These are phyloP conservation scores for Ceratocystis colombiana DNA, from an alignment of 2,329 filamentous ascomycete genomes.

Conservation along the genomic window DNA sequence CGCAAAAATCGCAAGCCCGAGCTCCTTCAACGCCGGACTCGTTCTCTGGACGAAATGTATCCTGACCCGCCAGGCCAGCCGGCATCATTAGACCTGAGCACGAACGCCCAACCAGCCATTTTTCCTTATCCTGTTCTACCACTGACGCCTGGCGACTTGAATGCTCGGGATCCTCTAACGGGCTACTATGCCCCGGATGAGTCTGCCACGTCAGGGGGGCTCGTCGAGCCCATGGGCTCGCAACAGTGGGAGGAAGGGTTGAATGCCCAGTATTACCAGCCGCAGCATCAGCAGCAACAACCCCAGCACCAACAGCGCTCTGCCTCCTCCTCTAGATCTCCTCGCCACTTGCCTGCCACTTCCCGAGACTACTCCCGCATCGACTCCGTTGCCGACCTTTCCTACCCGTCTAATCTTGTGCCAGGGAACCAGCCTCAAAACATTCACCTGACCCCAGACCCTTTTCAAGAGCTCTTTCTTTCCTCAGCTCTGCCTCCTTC, in stretches of 20 bases:
- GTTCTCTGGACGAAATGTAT: conserved; percentile 38
- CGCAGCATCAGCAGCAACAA: neutral
- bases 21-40: conserved; percentile 24
- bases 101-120: neutral
- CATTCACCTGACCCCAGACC: neutral
- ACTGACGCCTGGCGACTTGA: conserved; percentile 22
- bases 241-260: neutral
- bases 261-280: neutral
- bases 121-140: conserved; percentile 19
- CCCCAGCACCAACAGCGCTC: neutral
- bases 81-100: conserved; percentile 14
- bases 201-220: neutral
- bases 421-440: neutral
- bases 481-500: neutral
- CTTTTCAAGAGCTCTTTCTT: neutral
- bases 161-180: conserved; percentile 22
- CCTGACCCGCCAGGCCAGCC: conserved; percentile 27
- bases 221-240: neutral
- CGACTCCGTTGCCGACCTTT: neutral
- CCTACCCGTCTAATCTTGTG: conserved; percentile 1
- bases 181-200: conserved; percentile 16
- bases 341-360: neutral
- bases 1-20: conserved; percentile 28
- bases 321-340: neutral
- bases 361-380: conserved; percentile 3